Base-by-base conservation (phyloP, 2,329 filamentous ascomycete genomes). In the Paecilomyces sp. region DNA sequence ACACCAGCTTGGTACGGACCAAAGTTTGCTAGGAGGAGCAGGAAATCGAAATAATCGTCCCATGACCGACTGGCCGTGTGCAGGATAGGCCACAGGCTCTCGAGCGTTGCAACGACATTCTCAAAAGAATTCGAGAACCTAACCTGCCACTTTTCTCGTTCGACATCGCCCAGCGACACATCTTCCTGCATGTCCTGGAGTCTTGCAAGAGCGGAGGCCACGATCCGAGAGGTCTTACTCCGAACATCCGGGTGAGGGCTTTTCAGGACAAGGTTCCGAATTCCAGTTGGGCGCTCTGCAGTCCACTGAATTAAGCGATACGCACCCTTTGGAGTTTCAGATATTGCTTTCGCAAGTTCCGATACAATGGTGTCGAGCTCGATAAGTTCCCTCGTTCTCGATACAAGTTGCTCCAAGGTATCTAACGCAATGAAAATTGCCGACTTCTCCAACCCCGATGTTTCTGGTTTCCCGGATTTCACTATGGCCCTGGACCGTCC, bases 391-490 rank as follows among this genome's bases (percentile, higher is more conserved):
- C 89, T 91, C 3, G 85, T 81, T 59, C 91, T 84, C 54, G 88
- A 85, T 12, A 90, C 83, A 51, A 95, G 81, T 68, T 93, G 89
- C 65, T 92, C 88, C 41, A 95, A 75, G 65, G 93, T 89, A 60
- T 81, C 79, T 56, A 83, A 64, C 9, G 74, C 74, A 57, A 80
- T 72, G 36, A 69, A 70, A 30, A 81, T 70, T 28, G 74, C 73
- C 31, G 70, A 68, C 47, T 74, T 74, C 63, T 84, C 82, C 41
- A 82, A 64, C 7, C 63, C 68, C 57, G 79, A 75, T 15, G 81
- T 73, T 13, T 76, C 69, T 1, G 81, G 81, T 67, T 83, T 85
- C n/a, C 74, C 72, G 0, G 77, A 76, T 8, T 73, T 70, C 56
- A 79, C 81, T 34, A 84, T 67, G 22, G 77, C 74, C 55, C 80